Evolutionary conservation across 371 early-diverging fungal species (phyloP).

Genomic region (Apophysomyces trapeziformis): DNA sequence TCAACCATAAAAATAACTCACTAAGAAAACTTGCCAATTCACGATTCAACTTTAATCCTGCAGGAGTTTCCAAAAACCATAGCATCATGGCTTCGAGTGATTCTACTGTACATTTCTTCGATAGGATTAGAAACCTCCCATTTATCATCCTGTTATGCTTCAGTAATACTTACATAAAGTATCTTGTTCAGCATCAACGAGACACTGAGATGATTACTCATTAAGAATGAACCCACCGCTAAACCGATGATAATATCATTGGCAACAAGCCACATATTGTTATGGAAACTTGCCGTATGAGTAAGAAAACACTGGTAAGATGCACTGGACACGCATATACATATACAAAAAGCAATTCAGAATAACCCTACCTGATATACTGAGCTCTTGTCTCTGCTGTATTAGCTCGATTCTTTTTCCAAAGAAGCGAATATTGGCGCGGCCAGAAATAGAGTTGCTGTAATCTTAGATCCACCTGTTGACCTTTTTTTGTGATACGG

Average conservation of each 20-base stretch:
- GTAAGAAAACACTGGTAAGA: background rate
- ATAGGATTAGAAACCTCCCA: background rate
- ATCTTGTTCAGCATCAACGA: conserved; percentile 58
- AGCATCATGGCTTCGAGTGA: conserved; percentile 74
- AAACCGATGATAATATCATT: conserved; percentile 92
- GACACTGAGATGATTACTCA: conserved; percentile 62
- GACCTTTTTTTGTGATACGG: conserved; percentile 34
- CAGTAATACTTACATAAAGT: conserved; percentile 51
- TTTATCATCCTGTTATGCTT: background rate
- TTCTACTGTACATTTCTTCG: conserved; percentile 65
- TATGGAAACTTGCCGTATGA: conserved; percentile 75
- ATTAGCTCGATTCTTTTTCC: conserved; percentile 65
- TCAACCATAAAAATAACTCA: conserved; percentile 92
- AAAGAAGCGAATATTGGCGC: conserved; percentile 70
- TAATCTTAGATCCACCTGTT: conserved; percentile 81
- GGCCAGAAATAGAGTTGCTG: conserved; percentile 88
- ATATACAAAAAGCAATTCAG: background rate
- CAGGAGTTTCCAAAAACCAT: conserved; percentile 95
- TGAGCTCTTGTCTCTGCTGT: conserved; percentile 76
- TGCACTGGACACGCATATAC: background rate
- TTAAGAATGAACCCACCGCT: conserved; percentile 76
- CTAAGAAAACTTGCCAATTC: conserved; percentile 90
- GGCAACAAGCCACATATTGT: conserved; percentile 93
- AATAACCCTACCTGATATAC: conserved; percentile 69
- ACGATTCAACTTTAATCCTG: conserved; percentile 94